These are phyloP conservation scores for Neofusicoccum umdonicola DNA, from an alignment of 2,329 filamentous ascomycete species.

Conservation along the genomic window DNA sequence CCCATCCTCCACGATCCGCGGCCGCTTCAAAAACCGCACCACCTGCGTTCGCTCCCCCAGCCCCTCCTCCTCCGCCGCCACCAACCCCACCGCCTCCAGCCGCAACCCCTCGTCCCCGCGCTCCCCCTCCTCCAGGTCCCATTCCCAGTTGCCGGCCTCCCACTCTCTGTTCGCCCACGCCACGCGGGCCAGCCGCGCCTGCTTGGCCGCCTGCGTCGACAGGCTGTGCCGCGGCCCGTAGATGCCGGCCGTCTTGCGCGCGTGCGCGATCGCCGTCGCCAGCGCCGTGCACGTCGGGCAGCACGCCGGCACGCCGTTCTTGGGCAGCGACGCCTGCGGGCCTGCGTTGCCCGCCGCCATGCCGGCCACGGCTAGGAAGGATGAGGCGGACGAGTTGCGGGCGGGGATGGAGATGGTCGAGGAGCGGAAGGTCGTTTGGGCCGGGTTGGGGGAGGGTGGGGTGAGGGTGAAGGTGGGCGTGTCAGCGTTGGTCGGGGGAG, in stretches of 20 bases:
- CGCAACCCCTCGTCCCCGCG: too few species aligned
- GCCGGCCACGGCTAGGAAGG: too few species aligned
- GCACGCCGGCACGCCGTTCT: too few species aligned
- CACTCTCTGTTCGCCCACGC: background rate
- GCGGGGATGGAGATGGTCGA: background rate
- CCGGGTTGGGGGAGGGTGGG: background rate
- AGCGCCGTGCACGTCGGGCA: background rate
- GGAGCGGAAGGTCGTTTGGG: background rate
- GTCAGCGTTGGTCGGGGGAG: background rate
- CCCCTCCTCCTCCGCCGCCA: too few species aligned
- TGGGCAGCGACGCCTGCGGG: too few species aligned
- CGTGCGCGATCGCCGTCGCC: background rate
- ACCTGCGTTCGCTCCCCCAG: background rate
- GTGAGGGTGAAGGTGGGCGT: background rate
- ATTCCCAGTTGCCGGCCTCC: background rate
- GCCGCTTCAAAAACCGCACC: background rate
- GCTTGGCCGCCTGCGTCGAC: background rate
- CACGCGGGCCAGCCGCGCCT: background rate
- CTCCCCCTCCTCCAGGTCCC: too few species aligned
- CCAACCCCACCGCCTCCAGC: too few species aligned
- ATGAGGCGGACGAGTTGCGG: background rate
- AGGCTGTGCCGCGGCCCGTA: constrained; percentile 2
- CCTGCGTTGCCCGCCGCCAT: too few species aligned
- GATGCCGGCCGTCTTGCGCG: constrained; percentile 1
- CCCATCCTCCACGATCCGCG: background rate